Evolutionary conservation across 306 rosid species (phyloP).

Genomic region (Vachellia pachyceras): DNA sequence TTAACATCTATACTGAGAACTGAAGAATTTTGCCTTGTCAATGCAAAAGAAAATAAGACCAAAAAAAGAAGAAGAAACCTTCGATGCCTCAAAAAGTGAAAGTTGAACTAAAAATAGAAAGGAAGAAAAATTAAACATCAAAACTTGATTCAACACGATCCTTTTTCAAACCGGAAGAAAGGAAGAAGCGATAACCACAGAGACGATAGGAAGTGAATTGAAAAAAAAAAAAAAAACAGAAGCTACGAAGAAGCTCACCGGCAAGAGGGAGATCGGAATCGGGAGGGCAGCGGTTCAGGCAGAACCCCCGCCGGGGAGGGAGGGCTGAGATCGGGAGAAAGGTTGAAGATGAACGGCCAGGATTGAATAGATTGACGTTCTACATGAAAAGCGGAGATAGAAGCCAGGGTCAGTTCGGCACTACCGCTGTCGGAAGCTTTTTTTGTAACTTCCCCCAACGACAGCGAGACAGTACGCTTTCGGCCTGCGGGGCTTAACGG

Average conservation of each 20-base stretch:
- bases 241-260: conserved; percentile 46
- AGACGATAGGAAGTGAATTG: not conserved
- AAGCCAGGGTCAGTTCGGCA: conserved; percentile 3
- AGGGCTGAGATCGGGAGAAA: not conserved
- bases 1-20: conserved; percentile 24
- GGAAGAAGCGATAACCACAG: not conserved
- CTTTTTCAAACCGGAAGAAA: not conserved
- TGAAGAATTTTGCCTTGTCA: conserved; percentile 4
- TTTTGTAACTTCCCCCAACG: not conserved
- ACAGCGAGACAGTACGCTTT: not conserved
- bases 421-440: not conserved
- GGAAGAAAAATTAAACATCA: not conserved
- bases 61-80: not conserved
- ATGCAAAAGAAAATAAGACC: not conserved
- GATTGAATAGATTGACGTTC: not conserved
- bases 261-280: not conserved
- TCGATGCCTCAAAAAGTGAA: not conserved
- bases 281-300: not conserved
- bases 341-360: conserved; percentile 6
- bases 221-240: too few species aligned
- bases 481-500: not conserved
- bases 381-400: not conserved
- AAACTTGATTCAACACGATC: not conserved
- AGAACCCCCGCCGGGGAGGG: conserved; percentile 10
- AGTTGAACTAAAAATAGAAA: too few species aligned